phyloP scores from a whole-genome alignment of 345 rosid genomes.

The Linum usitatissimum region DNA sequence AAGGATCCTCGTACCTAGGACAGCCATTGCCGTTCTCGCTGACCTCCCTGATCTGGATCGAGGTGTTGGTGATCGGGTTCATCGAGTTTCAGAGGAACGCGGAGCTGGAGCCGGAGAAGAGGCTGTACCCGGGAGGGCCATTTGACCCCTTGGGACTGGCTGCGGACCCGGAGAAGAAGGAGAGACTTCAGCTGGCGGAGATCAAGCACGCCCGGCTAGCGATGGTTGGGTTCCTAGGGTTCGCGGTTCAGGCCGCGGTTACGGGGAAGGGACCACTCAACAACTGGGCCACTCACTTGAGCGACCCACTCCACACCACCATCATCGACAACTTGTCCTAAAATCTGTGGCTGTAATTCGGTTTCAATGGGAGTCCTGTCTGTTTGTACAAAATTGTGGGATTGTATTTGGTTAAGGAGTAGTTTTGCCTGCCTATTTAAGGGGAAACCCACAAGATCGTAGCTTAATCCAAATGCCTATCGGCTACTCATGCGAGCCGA shows the following conservation, averaged over 20 bases:
- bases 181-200: slow-evolving; percentile 82
- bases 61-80: slow-evolving; percentile 70
- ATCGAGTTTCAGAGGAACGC: slow-evolving; percentile 91
- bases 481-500: too few species aligned
- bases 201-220: slow-evolving; percentile 98
- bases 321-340: slow-evolving; percentile 63
- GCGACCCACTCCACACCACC: slow-evolving; percentile 98
- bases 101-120: slow-evolving; percentile 85
- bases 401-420: too few species aligned
- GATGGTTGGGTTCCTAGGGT: slow-evolving; percentile 83
- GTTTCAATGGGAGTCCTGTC: too few species aligned
- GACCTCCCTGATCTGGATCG: slow-evolving; percentile 76
- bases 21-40: slow-evolving; percentile 86
- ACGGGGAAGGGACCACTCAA: slow-evolving; percentile 93
- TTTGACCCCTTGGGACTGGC: slow-evolving; percentile 90
- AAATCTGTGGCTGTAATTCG: too few species aligned
- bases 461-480: too few species aligned
- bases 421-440: too few species aligned
- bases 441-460: too few species aligned
- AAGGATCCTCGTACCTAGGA: slow-evolving; percentile 87
- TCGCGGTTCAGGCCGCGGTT: slow-evolving; percentile 84
- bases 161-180: slow-evolving; percentile 82
- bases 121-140: slow-evolving; percentile 84
- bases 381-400: too few species aligned
- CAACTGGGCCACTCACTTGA: slow-evolving; percentile 98